phyloP scores from a whole-genome alignment of 352 stramenopile species.

The Peronospora tabacina region DNA sequence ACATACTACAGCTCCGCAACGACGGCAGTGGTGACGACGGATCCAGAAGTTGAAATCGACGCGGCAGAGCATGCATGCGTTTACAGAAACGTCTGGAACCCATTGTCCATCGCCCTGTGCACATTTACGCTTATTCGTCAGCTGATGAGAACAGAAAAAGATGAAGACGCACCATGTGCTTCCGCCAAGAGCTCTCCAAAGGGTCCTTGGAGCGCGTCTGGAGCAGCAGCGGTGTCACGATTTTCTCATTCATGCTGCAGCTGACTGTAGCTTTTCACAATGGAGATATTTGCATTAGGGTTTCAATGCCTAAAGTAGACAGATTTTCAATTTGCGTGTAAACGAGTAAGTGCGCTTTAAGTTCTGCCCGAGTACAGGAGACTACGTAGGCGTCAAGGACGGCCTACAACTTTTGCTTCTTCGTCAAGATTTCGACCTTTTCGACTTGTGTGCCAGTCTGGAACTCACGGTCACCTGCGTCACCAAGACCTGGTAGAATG shows the following conservation, averaged over 20 bases:
- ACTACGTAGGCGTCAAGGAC: too few relatives aligned
- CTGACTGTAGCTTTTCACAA: slow-evolving; percentile 15
- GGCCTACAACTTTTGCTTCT: slow-evolving; percentile 55
- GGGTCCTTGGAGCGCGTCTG: slow-evolving; percentile 76
- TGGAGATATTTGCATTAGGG: neutral
- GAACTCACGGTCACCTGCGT: slow-evolving; percentile 81
- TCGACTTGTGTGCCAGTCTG: slow-evolving; percentile 57
- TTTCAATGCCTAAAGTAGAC: neutral
- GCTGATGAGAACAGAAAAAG: neutral
- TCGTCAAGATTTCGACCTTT: slow-evolving; percentile 23
- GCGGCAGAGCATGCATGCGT: slow-evolving; percentile 78
- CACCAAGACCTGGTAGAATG: slow-evolving; percentile 74
- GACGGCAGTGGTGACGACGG: slow-evolving; percentile 83
- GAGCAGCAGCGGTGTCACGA: slow-evolving; percentile 41
- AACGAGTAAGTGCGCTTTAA: too few relatives aligned
- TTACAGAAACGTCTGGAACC: slow-evolving; percentile 74
- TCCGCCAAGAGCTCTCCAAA: slow-evolving; percentile 80
- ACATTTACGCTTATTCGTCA: slow-evolving; percentile 5
- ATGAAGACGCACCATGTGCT: slow-evolving; percentile 60
- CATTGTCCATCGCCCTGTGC: slow-evolving; percentile 71
- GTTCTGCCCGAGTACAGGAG: too few relatives aligned
- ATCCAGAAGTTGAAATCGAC: slow-evolving; percentile 81
- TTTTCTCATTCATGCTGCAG: slow-evolving; percentile 13
- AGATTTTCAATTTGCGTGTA: neutral
- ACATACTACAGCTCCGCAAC: slow-evolving; percentile 79